phyloP scores from a whole-genome alignment of 306 rosid species.

The Cucumis hystrix region DNA sequence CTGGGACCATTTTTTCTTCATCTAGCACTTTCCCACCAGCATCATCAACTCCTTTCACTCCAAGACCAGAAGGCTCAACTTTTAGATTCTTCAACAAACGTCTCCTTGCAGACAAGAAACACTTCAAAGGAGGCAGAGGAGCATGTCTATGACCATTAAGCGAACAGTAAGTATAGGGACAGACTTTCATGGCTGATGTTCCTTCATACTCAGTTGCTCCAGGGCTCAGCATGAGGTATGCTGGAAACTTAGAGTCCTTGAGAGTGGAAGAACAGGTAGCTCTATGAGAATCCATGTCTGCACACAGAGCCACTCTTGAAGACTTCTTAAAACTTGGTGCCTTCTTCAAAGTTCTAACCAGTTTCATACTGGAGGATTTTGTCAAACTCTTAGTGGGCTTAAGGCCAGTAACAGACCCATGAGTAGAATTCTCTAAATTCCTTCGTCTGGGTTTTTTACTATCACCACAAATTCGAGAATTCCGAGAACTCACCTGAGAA shows the following conservation, averaged over 20 bases:
- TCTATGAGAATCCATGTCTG: constrained; percentile 29
- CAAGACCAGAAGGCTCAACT: constrained; percentile 17
- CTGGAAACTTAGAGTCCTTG: constrained; percentile 66
- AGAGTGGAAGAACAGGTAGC: constrained; percentile 85
- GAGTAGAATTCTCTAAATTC: constrained; percentile 19
- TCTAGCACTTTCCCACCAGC: not conserved
- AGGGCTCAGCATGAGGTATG: constrained; percentile 42
- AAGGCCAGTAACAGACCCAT: constrained; percentile 21
- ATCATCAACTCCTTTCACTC: constrained; percentile 11
- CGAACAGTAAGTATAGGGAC: constrained; percentile 81
- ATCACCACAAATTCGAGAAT: constrained; percentile 24
- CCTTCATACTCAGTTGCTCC: constrained; percentile 83
- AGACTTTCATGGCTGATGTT: constrained; percentile 60
- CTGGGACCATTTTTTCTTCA: constrained; percentile 1
- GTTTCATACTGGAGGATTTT: constrained; percentile 39
- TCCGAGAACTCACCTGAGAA: constrained; percentile 38
- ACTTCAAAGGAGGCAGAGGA: constrained; percentile 62
- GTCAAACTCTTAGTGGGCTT: constrained; percentile 29
- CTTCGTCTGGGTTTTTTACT: constrained; percentile 18
- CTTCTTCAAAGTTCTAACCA: constrained; percentile 54
- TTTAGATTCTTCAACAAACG: constrained; percentile 40
- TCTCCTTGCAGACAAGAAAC: constrained; percentile 61
- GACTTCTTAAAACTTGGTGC: constrained; percentile 58
- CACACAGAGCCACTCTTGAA: constrained; percentile 36
- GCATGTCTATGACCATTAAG: constrained; percentile 63